phyloP scores from a whole-genome alignment of 75 land plant species.

The Selaginella tamariscina region DNA sequence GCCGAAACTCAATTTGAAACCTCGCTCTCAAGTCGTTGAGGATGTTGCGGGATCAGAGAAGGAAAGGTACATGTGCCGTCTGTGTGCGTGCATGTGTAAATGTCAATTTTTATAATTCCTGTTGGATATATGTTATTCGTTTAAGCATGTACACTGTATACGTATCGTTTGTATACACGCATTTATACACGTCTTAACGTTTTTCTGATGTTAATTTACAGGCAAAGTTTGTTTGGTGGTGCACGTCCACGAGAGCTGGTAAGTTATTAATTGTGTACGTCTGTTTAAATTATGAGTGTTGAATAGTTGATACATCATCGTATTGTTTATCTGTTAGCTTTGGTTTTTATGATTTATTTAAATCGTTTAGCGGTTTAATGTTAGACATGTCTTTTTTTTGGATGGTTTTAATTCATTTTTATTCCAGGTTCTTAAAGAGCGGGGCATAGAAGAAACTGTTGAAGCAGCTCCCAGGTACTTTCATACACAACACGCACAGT shows the following conservation, averaged over 20 bases:
- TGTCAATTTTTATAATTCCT: too few species aligned
- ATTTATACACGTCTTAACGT: too few species aligned
- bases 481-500: too few species aligned
- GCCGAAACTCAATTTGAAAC: constrained; percentile 73
- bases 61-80: constrained; percentile 48
- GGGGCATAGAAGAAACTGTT: constrained; percentile 47
- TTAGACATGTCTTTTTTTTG: not conserved
- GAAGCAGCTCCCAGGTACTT: not conserved
- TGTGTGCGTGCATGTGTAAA: too few species aligned
- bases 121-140: too few species aligned
- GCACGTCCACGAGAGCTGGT: constrained; percentile 97
- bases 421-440: constrained; percentile 68
- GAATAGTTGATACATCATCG: too few species aligned
- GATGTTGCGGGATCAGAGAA: constrained; percentile 32
- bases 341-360: constrained; percentile 2
- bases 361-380: not conserved
- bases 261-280: constrained; percentile 12
- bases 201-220: too few species aligned
- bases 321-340: not conserved
- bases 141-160: too few species aligned
- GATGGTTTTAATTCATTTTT: not conserved
- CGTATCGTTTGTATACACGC: too few species aligned
- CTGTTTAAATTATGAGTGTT: too few species aligned
- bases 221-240: constrained; percentile 73
- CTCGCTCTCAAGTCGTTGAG: constrained; percentile 54